Evolutionary conservation across 2,329 filamentous ascomycete genomes (phyloP).

Genomic region (Apiospora hydei): DNA sequence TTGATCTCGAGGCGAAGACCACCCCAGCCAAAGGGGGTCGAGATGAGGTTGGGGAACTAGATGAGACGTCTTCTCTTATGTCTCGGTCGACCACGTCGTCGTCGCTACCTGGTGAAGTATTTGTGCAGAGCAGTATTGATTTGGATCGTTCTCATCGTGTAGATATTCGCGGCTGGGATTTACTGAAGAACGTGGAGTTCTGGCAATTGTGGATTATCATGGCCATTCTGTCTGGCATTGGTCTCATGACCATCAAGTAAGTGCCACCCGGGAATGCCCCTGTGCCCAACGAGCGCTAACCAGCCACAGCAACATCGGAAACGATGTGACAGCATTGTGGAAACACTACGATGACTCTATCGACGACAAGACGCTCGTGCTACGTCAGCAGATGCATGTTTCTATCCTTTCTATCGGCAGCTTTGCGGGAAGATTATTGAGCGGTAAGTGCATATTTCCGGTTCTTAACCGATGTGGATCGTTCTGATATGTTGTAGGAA

Average conservation of each 20-base stretch:
- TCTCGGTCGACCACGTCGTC: slow-evolving; percentile 64
- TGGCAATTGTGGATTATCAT: slow-evolving; percentile 91
- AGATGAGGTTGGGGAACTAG: slow-evolving; percentile 50
- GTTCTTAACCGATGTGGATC: not conserved
- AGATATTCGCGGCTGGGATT: slow-evolving; percentile 87
- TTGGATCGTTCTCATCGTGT: slow-evolving; percentile 77
- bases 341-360: slow-evolving; percentile 80
- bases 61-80: slow-evolving; percentile 85
- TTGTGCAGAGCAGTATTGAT: slow-evolving; percentile 69
- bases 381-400: slow-evolving; percentile 88
- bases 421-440: slow-evolving; percentile 81
- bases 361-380: slow-evolving; percentile 76
- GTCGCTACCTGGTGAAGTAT: slow-evolving; percentile 57
- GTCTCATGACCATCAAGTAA: slow-evolving; percentile 99
- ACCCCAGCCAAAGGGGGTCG: slow-evolving; percentile 26
- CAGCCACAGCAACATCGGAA: slow-evolving; percentile 83
- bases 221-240: slow-evolving; percentile 89
- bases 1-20: slow-evolving; percentile 33
- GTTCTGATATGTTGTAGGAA: slow-evolving; percentile 58
- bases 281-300: slow-evolving; percentile 39
- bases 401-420: slow-evolving; percentile 91
- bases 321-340: slow-evolving; percentile 89
- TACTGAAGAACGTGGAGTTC: slow-evolving; percentile 79
- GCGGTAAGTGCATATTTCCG: slow-evolving; percentile 61
- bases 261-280: slow-evolving; percentile 42